phyloP scores from a whole-genome alignment of 495 filamentous ascomycete species.

The Hypomontagnella monticulosa region DNA sequence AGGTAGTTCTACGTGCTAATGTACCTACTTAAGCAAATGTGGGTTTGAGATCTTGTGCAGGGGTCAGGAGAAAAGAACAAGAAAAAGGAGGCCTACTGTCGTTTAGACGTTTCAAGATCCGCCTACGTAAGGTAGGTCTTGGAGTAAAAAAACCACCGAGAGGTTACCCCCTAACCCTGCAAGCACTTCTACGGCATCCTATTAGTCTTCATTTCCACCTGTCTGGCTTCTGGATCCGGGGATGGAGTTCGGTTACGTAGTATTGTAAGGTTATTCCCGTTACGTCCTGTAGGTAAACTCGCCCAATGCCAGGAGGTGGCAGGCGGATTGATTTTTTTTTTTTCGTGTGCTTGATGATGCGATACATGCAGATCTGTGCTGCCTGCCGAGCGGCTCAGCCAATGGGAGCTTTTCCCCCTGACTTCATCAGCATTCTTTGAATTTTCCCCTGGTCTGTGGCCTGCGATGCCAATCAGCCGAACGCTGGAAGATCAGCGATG shows the following conservation, averaged over 20 bases:
- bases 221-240: conserved; percentile 7
- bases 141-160: conserved; percentile 19
- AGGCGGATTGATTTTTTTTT: conserved; percentile 4
- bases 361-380: conserved; percentile 36
- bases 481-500: conserved; percentile 12
- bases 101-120: conserved; percentile 38
- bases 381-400: conserved; percentile 8
- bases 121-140: conserved; percentile 25
- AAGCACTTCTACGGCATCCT: too few species aligned
- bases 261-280: conserved; percentile 10
- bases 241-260: conserved; percentile 13
- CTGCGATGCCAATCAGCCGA: conserved; percentile 15
- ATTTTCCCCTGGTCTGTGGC: conserved; percentile 16
- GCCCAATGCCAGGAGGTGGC: conserved; percentile 10
- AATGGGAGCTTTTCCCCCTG: conserved; percentile 30
- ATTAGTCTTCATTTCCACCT: conserved; percentile 1
- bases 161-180: conserved; percentile 2
- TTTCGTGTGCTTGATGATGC: conserved; percentile 24
- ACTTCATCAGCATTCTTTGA: conserved; percentile 11
- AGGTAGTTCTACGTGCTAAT: neutral
- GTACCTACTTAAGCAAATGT: conserved; percentile 22
- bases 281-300: conserved; percentile 10
- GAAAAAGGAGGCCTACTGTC: neutral
- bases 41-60: conserved; percentile 34
- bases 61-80: conserved; percentile 27